Evolutionary conservation across 345 rosid species (phyloP), one percentile per base, ranked within the genome.

Genomic region (Euphorbia tirucalli): DNA sequence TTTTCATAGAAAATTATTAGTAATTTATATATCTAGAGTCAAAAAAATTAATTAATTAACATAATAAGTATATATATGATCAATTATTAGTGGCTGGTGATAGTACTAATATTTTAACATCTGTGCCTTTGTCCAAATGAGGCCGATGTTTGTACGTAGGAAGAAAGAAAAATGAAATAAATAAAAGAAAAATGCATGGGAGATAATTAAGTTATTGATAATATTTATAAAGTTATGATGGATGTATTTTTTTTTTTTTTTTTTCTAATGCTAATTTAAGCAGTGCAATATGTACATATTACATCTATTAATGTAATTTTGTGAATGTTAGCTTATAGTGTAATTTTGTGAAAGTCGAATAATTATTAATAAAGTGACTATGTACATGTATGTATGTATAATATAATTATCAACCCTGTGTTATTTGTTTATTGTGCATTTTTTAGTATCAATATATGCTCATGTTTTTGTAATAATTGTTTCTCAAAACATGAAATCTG

Each of bases 131-230:
- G 54, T 32, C 30, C 55, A 35, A 1, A 50, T 15, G 41, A 67
- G 72, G 77, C 77, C 77, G 77, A 41, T 68, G 77, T n/a, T n/a
- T 72, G 75, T 59, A 67, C 18, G 46, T 8, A 68, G 55, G 49
- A 49, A 10, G 27, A 11, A 24, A 16, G 8, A 19, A 37, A 32
- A 13, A n/a, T n/a, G 59, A 68, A 74, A 73, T 57, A 73, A 52
- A 61, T 39, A 28, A 43, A 67, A 13, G 35, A 7, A 30, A 18
- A 28, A 32, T 41, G 0, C 4, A n/a, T 28, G 15, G 55, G 32
- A 30, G 37, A 59, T 59, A n/a, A n/a, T n/a, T n/a, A n/a, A n/a
- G n/a, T n/a, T n/a, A n/a, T n/a, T n/a, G n/a, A n/a, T n/a, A n/a
- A n/a, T n/a, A n/a, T n/a, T n/a, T n/a, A n/a, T n/a, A n/a, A n/a